Conservation (phyloP, 805 yeast species). For the Kluyveromyces lactis region DNA sequence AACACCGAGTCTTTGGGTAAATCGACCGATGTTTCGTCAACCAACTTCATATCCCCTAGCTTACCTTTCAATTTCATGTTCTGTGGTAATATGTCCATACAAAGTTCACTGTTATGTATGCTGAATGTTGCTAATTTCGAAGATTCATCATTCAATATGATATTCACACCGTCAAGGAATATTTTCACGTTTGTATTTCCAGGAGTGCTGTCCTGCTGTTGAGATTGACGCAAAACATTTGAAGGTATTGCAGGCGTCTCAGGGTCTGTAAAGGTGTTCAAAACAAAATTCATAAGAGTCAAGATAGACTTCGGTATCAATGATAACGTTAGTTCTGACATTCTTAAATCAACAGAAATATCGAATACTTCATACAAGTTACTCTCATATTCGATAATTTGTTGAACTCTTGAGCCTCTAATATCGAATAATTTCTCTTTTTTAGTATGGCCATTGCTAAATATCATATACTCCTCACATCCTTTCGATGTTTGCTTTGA, state of each 20-base stretch:
- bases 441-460: slow-evolving; percentile 42
- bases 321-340: slow-evolving; percentile 72
- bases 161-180: slow-evolving; percentile 60
- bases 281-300: slow-evolving; percentile 68
- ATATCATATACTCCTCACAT: slow-evolving; percentile 57
- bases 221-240: slow-evolving; percentile 62
- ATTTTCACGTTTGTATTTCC: slow-evolving; percentile 66
- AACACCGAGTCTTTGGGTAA: slow-evolving; percentile 50
- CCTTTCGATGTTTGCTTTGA: slow-evolving; percentile 46
- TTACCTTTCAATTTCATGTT: slow-evolving; percentile 63
- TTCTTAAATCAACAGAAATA: slow-evolving; percentile 59
- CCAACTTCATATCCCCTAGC: slow-evolving; percentile 70
- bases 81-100: slow-evolving; percentile 62
- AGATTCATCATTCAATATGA: slow-evolving; percentile 77
- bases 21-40: slow-evolving; percentile 66
- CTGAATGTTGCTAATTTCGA: slow-evolving; percentile 71
- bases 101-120: slow-evolving; percentile 63
- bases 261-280: slow-evolving; percentile 86
- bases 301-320: slow-evolving; percentile 71
- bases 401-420: slow-evolving; percentile 47
- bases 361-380: slow-evolving; percentile 59
- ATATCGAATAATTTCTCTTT: slow-evolving; percentile 49
- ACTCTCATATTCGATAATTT: slow-evolving; percentile 48
- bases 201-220: slow-evolving; percentile 51
- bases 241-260: slow-evolving; percentile 58